phyloP scores from a whole-genome alignment of 257 asterid genomes.

The Solanum tarapatanum region DNA sequence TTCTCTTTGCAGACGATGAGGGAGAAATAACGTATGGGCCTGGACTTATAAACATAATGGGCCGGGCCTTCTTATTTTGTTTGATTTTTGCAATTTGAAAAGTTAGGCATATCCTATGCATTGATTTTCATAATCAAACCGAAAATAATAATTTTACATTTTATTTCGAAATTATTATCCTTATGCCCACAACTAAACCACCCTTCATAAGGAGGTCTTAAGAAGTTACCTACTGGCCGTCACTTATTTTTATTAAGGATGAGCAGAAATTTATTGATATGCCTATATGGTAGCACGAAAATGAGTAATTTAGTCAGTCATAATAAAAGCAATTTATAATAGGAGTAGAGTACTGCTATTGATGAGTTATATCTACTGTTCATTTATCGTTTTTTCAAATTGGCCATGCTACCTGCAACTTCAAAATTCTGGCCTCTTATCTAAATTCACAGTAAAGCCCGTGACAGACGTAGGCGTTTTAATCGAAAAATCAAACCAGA shows the following conservation, averaged over 20 bases:
- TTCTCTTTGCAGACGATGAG: neutral
- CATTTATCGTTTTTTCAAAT: neutral
- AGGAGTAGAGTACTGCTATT: neutral
- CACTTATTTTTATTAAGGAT: neutral
- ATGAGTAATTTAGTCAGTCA: neutral
- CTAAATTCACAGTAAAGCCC: neutral
- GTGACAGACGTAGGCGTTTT: neutral
- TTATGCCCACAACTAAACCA: neutral
- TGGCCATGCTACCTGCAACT: neutral
- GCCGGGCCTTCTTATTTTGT: neutral
- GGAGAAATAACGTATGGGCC: neutral
- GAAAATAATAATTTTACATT: too few species aligned
- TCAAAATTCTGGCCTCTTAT: neutral
- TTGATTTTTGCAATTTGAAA: too few species aligned
- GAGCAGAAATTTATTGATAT: neutral
- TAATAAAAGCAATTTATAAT: neutral
- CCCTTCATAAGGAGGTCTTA: neutral
- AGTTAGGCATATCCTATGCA: too few species aligned
- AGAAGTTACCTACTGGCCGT: neutral
- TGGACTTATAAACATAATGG: neutral
- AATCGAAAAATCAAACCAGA: neutral
- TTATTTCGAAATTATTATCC: neutral
- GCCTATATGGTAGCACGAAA: neutral
- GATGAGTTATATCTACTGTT: neutral
- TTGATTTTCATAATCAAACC: too few species aligned